Evolutionary conservation across 306 rosid genomes (phyloP).

Genomic region (Macrotyloma uniflorum): DNA sequence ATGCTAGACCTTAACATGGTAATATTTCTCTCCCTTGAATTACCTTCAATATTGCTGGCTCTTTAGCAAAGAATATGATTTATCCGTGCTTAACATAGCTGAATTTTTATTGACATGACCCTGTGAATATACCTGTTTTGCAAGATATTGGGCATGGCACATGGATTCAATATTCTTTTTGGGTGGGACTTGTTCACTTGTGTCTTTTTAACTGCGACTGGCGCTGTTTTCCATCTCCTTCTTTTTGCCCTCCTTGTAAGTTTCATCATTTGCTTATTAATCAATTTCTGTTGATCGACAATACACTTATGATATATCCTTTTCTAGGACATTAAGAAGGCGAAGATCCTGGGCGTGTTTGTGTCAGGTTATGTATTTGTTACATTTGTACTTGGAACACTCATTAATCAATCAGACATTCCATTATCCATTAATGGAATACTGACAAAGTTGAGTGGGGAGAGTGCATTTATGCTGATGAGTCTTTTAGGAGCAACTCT

Average conservation of each 20-base stretch:
- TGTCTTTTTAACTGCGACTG: constrained; percentile 77
- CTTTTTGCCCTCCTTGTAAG: constrained; percentile 75
- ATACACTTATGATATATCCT: constrained; percentile 30
- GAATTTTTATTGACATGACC: not conserved
- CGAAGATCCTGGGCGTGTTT: constrained; percentile 53
- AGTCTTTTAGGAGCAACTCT: constrained; percentile 95
- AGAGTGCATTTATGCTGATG: constrained; percentile 87
- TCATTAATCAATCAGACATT: constrained; percentile 69
- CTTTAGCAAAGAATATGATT: not conserved
- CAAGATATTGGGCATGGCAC: constrained; percentile 83
- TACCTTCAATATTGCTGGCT: constrained; percentile 11
- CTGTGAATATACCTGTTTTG: constrained; percentile 38
- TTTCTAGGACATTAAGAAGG: constrained; percentile 70
- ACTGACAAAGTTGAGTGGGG: constrained; percentile 74
- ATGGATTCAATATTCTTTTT: constrained; percentile 79
- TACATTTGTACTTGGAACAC: constrained; percentile 64
- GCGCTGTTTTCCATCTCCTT: constrained; percentile 65
- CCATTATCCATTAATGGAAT: constrained; percentile 71
- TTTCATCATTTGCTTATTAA: constrained; percentile 23
- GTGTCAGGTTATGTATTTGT: constrained; percentile 61
- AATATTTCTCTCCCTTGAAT: constrained; percentile 36
- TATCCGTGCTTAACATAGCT: not conserved
- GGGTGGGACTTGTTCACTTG: constrained; percentile 97
- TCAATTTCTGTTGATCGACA: not conserved
- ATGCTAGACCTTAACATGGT: constrained; percentile 88